Evolutionary conservation across 768 basidiomycete genomes (phyloP), one percentile per base, ranked within the genome.

Genomic region (Boletus eberwhitei): DNA sequence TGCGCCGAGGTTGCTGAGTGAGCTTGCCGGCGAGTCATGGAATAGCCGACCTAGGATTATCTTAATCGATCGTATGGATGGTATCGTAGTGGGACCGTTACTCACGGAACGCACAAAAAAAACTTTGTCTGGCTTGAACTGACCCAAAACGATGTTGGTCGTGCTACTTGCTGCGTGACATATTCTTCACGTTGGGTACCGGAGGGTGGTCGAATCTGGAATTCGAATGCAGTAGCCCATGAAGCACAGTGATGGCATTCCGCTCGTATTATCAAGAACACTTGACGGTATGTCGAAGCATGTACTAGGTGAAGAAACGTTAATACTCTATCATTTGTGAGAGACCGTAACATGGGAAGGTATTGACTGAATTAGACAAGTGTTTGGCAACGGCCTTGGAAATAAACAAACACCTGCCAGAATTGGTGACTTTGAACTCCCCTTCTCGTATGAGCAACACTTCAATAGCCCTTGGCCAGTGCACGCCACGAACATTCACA

Each of bases 301-400:
- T 5, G 26, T 21, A 37, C 13, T 4, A 43, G 5, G 42, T 19
- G 19, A 19, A 39, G 19, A 39, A 19, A 19, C n/a, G 0, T 19
- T 19, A 8, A 22, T 36, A 36, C 35, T 8, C 35, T 5, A 35
- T 35, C 34, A 24, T 24, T 4, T 24, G 24, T 24, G 5, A 6
- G 24, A 26, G 24, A 26, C 24, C 24, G 13, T 13, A 13, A 8
- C 13, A 7, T 21, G 39, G n/a, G 26, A 29, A n/a, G 43, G 8
- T n/a, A 22, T 29, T 8, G 12, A 12, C 44, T 24, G 31, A 38
- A 59, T 43, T 9, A 38, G 50, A 55, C 48, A 53, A 37, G 51
- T 69, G 48, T 69, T 69, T 69, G 60, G 60, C 70, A 59, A 63
- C n/a, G 16, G 55, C 67, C 46, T 70, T 54, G 16, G 55, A 63